Conservation (phyloP, 2,329 filamentous ascomycete genomes). For the Magnaporthiopsis poae region DNA sequence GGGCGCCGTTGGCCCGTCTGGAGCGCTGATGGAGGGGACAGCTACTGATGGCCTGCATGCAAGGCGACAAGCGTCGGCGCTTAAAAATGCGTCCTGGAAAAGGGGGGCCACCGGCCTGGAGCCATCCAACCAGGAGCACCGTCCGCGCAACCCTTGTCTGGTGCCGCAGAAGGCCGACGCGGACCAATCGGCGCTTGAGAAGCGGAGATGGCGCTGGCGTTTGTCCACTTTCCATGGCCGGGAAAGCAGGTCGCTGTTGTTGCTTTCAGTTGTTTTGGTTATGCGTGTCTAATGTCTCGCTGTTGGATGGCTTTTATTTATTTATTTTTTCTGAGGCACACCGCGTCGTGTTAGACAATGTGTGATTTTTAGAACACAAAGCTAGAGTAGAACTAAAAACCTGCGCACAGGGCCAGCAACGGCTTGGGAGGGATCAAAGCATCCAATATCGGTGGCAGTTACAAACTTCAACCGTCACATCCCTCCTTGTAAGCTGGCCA, state of each 20-base stretch:
- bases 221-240: not conserved
- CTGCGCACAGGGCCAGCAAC: too few relatives aligned
- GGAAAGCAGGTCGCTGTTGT: not conserved
- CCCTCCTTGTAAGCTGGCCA: too few relatives aligned
- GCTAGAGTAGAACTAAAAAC: too few relatives aligned
- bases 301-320: too few relatives aligned
- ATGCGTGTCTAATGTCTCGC: not conserved
- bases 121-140: not conserved
- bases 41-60: constrained; percentile 34
- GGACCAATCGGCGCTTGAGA: not conserved
- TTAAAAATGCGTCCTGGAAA: constrained; percentile 33
- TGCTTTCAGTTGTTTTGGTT: not conserved
- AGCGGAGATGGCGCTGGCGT: not conserved
- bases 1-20: constrained; percentile 18
- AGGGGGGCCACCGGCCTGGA: not conserved
- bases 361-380: not conserved
- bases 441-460: not conserved
- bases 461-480: too few relatives aligned
- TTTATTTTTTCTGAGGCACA: not conserved
- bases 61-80: constrained; percentile 44
- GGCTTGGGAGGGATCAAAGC: not conserved
- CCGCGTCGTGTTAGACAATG: not conserved
- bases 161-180: not conserved
- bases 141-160: not conserved
- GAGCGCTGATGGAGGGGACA: constrained; percentile 18